Conservation (phyloP, 2,329 filamentous ascomycete species). For the Cercospora sp. region DNA sequence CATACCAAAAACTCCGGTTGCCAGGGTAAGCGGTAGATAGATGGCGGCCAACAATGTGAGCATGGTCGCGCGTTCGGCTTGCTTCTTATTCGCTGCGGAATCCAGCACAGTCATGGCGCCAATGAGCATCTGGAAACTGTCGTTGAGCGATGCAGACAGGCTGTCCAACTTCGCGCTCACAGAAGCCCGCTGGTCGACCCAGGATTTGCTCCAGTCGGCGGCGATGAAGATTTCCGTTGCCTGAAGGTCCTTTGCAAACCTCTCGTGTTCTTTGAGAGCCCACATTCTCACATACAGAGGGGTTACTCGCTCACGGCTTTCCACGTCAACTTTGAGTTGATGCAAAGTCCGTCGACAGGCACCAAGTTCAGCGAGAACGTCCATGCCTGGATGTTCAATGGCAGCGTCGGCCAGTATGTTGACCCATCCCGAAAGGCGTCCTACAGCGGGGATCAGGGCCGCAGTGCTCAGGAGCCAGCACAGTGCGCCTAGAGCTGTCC, state of each 20-base stretch:
- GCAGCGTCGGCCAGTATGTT: background rate
- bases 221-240: fast-evolving
- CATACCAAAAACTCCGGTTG: background rate
- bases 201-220: background rate
- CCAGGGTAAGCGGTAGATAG: background rate
- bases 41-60: background rate
- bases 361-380: background rate
- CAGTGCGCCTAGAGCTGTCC: background rate
- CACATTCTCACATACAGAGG: background rate
- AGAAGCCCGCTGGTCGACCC: background rate
- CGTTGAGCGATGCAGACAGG: background rate
- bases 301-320: background rate
- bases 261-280: background rate
- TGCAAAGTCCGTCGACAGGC: background rate
- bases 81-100: background rate
- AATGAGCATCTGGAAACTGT: background rate
- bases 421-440: background rate
- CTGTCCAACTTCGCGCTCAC: background rate
- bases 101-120: background rate
- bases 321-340: background rate
- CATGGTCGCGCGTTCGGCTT: background rate
- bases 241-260: background rate
- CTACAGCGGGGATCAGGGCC: background rate
- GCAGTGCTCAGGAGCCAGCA: background rate
- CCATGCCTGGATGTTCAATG: background rate